Evolutionary conservation across 225 moss, liverwort and hornwort species (phyloP).

Genomic region (Physcomitrium patens): DNA sequence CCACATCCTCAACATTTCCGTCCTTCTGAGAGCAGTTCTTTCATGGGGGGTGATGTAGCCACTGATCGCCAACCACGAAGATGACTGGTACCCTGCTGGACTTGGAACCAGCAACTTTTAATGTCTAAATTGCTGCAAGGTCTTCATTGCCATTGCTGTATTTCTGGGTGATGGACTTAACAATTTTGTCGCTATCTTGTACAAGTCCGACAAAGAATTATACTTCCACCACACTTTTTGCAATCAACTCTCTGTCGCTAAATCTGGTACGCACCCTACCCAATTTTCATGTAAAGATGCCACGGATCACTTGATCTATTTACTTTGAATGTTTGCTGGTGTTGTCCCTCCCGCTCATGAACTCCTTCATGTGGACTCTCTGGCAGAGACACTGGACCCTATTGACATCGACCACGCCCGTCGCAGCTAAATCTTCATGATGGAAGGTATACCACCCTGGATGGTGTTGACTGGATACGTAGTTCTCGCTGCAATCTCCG

Average conservation of each 20-base stretch:
- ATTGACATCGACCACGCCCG: conserved; percentile 54
- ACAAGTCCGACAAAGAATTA: conserved; percentile 36
- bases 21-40: conserved; percentile 74
- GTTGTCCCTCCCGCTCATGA: too few relatives aligned
- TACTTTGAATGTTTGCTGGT: too few relatives aligned
- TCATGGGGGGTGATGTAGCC: conserved; percentile 99
- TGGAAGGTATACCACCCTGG: conserved; percentile 76
- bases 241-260: conserved; percentile 44
- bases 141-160: conserved; percentile 80
- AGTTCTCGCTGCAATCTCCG: conserved; percentile 55
- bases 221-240: conserved; percentile 38
- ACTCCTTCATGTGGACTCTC: background rate
- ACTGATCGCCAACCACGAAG: conserved; percentile 60
- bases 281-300: too few relatives aligned
- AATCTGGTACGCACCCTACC: conserved; percentile 24
- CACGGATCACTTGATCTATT: too few relatives aligned
- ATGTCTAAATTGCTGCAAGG: conserved; percentile 86
- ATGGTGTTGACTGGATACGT: conserved; percentile 69
- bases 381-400: conserved; percentile 39
- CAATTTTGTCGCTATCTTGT: conserved; percentile 66
- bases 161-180: conserved; percentile 95
- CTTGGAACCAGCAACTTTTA: conserved; percentile 34
- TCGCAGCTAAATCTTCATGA: conserved; percentile 67
- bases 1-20: conserved; percentile 79
- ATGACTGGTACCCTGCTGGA: conserved; percentile 64